These are phyloP conservation scores for Macrotyloma uniflorum DNA, from an alignment of 306 rosid genomes.

Conservation along the genomic window DNA sequence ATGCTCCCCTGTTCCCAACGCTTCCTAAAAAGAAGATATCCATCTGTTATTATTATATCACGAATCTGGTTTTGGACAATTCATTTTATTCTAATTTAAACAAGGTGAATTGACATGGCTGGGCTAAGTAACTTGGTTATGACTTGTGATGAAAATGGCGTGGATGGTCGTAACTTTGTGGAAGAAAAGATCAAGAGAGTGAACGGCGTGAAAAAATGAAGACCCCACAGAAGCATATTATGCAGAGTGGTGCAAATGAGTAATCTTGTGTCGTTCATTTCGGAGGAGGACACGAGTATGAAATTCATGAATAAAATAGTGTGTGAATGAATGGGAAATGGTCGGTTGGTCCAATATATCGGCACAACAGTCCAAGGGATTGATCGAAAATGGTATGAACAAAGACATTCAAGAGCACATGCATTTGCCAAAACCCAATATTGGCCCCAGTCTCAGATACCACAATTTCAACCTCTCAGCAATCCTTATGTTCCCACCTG, in stretches of 20 bases:
- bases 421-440: slow-evolving; percentile 31
- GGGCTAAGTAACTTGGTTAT: background rate
- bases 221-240: slow-evolving; percentile 19
- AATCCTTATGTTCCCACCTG: slow-evolving; percentile 13
- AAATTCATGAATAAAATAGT: background rate
- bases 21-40: background rate
- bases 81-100: background rate
- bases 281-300: slow-evolving; percentile 23
- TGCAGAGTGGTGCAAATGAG: background rate
- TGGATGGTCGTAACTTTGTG: background rate
- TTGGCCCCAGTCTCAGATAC: slow-evolving; percentile 21
- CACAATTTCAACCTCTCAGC: background rate
- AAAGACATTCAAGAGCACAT: slow-evolving; percentile 42
- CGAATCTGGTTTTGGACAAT: background rate
- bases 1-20: background rate
- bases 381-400: slow-evolving; percentile 20
- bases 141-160: too few relatives aligned
- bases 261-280: slow-evolving; percentile 1
- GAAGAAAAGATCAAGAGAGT: background rate
- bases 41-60: background rate
- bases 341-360: slow-evolving; percentile 58
- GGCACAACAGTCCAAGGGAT: slow-evolving; percentile 48
- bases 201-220: background rate
- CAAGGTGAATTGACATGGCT: background rate
- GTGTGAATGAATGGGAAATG: slow-evolving; percentile 15